Base-by-base conservation (phyloP, 352 stramenopile species). In the Phytophthora ramorum region DNA sequence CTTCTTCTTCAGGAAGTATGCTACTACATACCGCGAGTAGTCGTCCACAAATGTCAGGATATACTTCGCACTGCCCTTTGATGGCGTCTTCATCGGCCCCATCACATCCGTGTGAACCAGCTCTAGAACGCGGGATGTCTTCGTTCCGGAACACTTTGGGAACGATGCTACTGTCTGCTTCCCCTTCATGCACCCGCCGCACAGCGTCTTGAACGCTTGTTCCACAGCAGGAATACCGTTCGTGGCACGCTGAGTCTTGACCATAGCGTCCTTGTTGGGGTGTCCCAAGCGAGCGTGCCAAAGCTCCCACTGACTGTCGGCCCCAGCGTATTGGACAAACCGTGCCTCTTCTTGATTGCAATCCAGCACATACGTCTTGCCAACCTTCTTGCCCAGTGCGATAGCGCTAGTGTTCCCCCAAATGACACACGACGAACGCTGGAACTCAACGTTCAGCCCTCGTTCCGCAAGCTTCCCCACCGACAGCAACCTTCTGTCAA, bases 401-500 rank as follows among this genome's bases (percentile, higher is more conserved):
- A 61, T 19, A 34, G 47, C 32, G 3, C 28, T 43, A 5, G 6
- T 5, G 2, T 40, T 54, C 2, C 28, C 28, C 26, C 47, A 54
- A 10, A 54, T 54, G 16, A 41, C 24, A 40, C 47, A 54, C 26
- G 28, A 54, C 12, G 22, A 38, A 28, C 35, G 50, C 7, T 47
- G 20, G 19, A 47, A 58, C 17, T 73, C 58, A 2, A 60, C 47
- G 20, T 7, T 54, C 20, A 69, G 1, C 2, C 17, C 37, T 3
- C 40, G 34, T 49, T 38, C 26, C 2, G 58, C 17, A 4, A 73
- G 34, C 35, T 73, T 73, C 7, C 49, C 24, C 32, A 73, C 50
- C 13, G 58, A 69, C 9, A 69, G 35, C 7, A 73, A 17, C 1
- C 52, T 51, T 35, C 56, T 32, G 41, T 64, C 51, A 7, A 73